Evolutionary conservation across 495 filamentous ascomycete species (phyloP).

Genomic region (Hypomontagnella monticulosa): DNA sequence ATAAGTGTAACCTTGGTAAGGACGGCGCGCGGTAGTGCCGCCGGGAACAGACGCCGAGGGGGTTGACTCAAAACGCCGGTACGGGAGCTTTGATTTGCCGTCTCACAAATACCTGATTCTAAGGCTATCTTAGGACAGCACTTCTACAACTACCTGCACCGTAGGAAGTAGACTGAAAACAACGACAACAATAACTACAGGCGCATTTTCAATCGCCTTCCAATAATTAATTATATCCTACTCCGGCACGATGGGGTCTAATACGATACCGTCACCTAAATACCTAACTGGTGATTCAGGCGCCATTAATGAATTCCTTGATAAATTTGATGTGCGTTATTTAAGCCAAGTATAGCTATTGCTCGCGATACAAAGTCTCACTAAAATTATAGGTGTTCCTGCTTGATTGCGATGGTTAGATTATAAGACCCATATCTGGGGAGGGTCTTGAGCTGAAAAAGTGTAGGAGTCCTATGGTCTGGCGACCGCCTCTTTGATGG

Average conservation of each 20-base stretch:
- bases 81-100: background rate
- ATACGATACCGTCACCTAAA: conserved; percentile 58
- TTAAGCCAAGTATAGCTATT: conserved; percentile 2
- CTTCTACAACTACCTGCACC: conserved; percentile 12
- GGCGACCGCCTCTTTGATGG: conserved; percentile 88
- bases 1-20: too few species aligned
- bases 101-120: too few species aligned
- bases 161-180: background rate
- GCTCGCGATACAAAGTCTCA: conserved; percentile 17
- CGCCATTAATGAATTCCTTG: conserved; percentile 82
- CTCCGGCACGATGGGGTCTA: background rate
- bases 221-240: background rate
- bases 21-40: conserved; percentile 1
- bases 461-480: conserved; percentile 91
- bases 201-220: background rate
- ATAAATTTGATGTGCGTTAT: conserved; percentile 85
- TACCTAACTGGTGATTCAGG: conserved; percentile 83
- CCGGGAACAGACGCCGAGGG: conserved; percentile 22
- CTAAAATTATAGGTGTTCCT: conserved; percentile 75
- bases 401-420: conserved; percentile 94
- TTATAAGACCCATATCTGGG: background rate
- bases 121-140: conserved; percentile 7
- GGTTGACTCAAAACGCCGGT: conserved; percentile 13
- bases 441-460: conserved; percentile 10
- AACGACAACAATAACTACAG: background rate